phyloP scores from a whole-genome alignment of 768 basidiomycete species.

The Amanita muscaria region DNA sequence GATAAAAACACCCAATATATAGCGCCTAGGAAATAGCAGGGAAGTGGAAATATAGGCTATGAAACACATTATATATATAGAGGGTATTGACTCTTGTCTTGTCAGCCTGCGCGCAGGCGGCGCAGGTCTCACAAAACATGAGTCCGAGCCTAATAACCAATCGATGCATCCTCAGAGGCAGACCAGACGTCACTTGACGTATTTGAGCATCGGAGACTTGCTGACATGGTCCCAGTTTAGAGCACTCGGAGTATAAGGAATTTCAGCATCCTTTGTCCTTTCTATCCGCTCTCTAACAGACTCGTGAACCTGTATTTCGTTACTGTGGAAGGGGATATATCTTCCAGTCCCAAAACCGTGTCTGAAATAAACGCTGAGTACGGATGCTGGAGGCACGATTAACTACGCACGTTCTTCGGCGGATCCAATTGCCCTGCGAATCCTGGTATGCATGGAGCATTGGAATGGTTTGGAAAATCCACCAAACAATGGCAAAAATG shows the following conservation, averaged over 20 bases:
- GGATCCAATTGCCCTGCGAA: too few species aligned
- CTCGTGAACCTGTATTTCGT: constrained; percentile 3
- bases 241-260: neutral
- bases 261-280: neutral
- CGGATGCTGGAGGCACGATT: too few species aligned
- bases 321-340: constrained; percentile 2
- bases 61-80: too few species aligned
- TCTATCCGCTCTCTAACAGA: constrained; percentile 1
- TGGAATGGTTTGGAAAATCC: constrained; percentile 17
- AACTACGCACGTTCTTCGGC: too few species aligned
- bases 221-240: constrained; percentile 1
- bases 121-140: too few species aligned
- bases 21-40: too few species aligned
- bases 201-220: neutral
- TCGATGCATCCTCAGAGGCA: too few species aligned
- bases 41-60: neutral
- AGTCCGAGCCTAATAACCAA: too few species aligned
- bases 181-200: constrained; percentile 7
- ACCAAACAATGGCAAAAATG: constrained; percentile 12
- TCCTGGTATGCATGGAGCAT: constrained; percentile 16
- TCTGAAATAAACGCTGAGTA: neutral
- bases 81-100: too few species aligned
- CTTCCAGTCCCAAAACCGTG: constrained; percentile 3
- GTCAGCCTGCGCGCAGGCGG: too few species aligned
- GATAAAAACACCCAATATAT: too few species aligned